Evolutionary conservation across 2,329 filamentous ascomycete genomes (phyloP).

Genomic region (Periconia sp.): DNA sequence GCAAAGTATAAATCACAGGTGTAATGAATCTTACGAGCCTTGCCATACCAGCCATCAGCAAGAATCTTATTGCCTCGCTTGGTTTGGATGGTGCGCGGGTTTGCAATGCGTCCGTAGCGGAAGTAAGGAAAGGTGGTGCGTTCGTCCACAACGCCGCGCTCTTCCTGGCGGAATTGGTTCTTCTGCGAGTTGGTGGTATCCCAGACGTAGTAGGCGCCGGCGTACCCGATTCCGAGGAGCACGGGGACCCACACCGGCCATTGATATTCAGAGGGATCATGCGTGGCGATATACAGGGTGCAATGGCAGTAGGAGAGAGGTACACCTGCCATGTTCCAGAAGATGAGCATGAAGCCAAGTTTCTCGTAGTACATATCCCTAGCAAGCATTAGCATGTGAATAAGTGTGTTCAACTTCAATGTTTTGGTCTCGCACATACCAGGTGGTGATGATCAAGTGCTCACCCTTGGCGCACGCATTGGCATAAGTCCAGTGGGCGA

Average conservation of each 20-base stretch:
- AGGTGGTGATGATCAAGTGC: slow-evolving; percentile 85
- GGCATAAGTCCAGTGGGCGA: slow-evolving; percentile 90
- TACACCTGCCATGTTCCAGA: slow-evolving; percentile 94
- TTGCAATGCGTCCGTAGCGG: slow-evolving; percentile 81
- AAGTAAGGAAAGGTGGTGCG: slow-evolving; percentile 86
- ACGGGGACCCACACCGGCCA: slow-evolving; percentile 72
- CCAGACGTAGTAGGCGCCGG: slow-evolving; percentile 89
- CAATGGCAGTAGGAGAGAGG: slow-evolving; percentile 92
- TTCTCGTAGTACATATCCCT: slow-evolving; percentile 97
- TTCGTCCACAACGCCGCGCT: slow-evolving; percentile 66
- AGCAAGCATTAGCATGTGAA: slow-evolving; percentile 4
- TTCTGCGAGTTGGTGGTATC: slow-evolving; percentile 92
- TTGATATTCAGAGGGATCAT: slow-evolving; percentile 73
- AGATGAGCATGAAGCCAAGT: slow-evolving; percentile 96
- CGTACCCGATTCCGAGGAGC: slow-evolving; percentile 68
- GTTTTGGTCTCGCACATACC: slow-evolving; percentile 49
- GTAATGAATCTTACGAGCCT: slow-evolving; percentile 80
- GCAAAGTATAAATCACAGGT: slow-evolving; percentile 80
- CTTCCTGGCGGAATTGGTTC: slow-evolving; percentile 83
- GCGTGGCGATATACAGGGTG: slow-evolving; percentile 85
- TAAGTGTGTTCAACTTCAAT: no score
- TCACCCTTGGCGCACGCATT: slow-evolving; percentile 92
- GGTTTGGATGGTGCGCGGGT: slow-evolving; percentile 76
- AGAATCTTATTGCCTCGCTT: slow-evolving; percentile 75
- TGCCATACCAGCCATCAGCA: slow-evolving; percentile 76